Evolutionary conservation across 257 asterid species (phyloP), one percentile per base, ranked within the genome.

Genomic region (Plantago elongata): DNA sequence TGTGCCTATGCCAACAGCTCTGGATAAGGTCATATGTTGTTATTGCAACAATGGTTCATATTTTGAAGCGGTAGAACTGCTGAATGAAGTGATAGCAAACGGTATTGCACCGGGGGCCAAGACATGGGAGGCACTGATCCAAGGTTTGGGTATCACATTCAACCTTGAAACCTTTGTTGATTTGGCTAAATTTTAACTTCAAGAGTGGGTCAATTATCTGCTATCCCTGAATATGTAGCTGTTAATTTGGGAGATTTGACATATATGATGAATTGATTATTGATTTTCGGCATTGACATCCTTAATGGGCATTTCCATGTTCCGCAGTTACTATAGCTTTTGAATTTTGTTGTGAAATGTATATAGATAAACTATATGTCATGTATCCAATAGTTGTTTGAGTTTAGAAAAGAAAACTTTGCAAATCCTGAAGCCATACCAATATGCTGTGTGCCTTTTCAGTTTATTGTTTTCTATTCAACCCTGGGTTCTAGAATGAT

Each of bases 11-110:
- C 66, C 76, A 1, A 44, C 27, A 22, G 58, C 66, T 44, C 57
- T 70, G 34, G 83, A 80, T 72, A 69, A 69, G 55, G 46, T 81
- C 5, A 34, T 77, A 15, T 64, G 74, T 42, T 59, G 69, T 63
- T 57, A 70, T 47, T 75, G 81, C 74, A 63, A 68, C 57, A 70
- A 12, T 54, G 78, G 79, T 8, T 62, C 69, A 69, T 60, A 14
- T 59, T 47, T 16, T 34, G 47, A 67, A 64, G 79, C 81, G n/a
- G 54, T 45, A 14, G 77, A 73, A 64, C 51, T 82, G 71, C 69
- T 79, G 16, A 51, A 15, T 27, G 46, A 52, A 56, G 63, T 67
- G 78, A 69, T 50, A 40, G 47, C 16, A 15, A 70, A 59, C 66
- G 67, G 45, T 50, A 27, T 75, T 42, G 66, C 55, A 44, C 82